Evolutionary conservation across 2,329 filamentous ascomycete genomes (phyloP).

Genomic region (Talaromyces rugulosus): DNA sequence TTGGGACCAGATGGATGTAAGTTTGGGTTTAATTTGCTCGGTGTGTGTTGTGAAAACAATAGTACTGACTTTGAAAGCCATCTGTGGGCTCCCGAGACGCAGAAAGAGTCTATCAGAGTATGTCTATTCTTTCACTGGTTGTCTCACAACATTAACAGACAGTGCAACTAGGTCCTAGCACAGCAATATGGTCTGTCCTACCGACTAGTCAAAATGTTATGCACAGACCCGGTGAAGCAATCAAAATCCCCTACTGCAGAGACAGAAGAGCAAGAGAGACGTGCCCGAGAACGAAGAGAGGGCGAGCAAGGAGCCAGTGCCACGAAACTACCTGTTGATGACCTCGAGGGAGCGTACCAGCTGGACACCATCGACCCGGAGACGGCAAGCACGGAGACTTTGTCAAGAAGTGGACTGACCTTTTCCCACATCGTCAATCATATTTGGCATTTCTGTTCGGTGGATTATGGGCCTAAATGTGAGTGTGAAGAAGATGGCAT

Average conservation of each 20-base stretch:
- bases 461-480: constrained; percentile 66
- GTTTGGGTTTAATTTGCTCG: constrained; percentile 21
- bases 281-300: neutral
- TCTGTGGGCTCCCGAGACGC: constrained; percentile 63
- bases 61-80: constrained; percentile 46
- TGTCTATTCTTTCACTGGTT: neutral
- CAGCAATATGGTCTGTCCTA: constrained; percentile 65
- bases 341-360: constrained; percentile 28
- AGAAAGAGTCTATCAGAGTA: constrained; percentile 52
- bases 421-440: constrained; percentile 61
- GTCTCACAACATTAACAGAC: constrained; percentile 1
- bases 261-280: constrained; percentile 13
- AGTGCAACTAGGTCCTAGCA: constrained; percentile 43
- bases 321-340: constrained; percentile 17
- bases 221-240: constrained; percentile 47
- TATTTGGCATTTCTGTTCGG: constrained; percentile 71
- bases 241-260: constrained; percentile 8
- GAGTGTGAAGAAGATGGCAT: constrained; percentile 22
- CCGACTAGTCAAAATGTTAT: constrained; percentile 61
- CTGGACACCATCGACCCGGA: constrained; percentile 21
- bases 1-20: constrained; percentile 67
- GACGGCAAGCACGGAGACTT: constrained; percentile 18
- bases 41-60: constrained; percentile 4
- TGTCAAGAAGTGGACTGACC: constrained; percentile 36
- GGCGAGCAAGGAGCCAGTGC: constrained; percentile 4